These are phyloP conservation scores for Telopea speciosissima DNA, from an alignment of 177 flowering plant genomes.

Conservation along the genomic window DNA sequence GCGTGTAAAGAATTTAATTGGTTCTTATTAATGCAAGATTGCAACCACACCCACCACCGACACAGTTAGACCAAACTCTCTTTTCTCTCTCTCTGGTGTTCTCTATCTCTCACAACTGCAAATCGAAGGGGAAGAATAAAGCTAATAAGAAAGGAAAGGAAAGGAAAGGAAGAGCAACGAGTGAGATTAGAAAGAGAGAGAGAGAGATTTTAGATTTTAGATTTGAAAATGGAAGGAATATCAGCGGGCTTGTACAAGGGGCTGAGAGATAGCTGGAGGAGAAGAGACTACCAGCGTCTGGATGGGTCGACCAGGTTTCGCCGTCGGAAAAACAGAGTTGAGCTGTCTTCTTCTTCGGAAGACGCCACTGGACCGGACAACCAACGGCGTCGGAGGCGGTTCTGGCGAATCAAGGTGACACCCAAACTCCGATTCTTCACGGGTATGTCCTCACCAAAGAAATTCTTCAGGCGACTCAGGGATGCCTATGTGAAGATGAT, in stretches of 20 bases:
- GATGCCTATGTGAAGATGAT: conserved; percentile 78
- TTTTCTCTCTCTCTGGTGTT: no score
- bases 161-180: no score
- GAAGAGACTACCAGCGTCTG: conserved; percentile 45
- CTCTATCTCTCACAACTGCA: no score
- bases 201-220: no score
- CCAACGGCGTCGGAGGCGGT: conserved; percentile 19
- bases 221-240: conserved; percentile 8
- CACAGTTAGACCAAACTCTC: no score
- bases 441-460: conserved; percentile 32
- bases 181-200: no score
- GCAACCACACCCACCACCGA: no score
- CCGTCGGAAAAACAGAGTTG: conserved; percentile 15
- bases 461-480: conserved; percentile 37
- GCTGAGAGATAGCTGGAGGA: conserved; percentile 42
- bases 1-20: no score
- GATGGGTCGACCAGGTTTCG: conserved; percentile 20
- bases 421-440: conserved; percentile 28
- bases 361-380: conserved; percentile 2
- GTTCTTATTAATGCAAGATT: no score
- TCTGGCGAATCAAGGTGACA: conserved; percentile 44
- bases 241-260: conserved; percentile 31
- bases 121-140: no score
- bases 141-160: no score
- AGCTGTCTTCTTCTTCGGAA: conserved; percentile 2